A percentile compares a stretch with the other conserved stretches of the same genome.
Conservation (phyloP, 805 yeast genomes). For the Saccharomycopsis oosterbeekiorum region DNA sequence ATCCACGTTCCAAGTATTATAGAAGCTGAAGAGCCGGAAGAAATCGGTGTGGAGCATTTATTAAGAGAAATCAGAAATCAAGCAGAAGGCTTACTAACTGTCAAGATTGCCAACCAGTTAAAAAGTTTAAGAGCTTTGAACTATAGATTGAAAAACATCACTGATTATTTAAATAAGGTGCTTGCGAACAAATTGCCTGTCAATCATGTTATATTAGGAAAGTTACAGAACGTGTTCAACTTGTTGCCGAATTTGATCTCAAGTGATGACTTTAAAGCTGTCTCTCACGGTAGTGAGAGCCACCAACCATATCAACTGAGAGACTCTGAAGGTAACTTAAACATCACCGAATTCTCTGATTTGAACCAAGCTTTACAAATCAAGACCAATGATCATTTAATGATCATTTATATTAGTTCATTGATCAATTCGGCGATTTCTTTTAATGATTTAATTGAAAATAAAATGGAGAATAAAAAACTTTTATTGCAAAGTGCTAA, state of each 20-base stretch:
- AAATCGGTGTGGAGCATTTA: constrained; percentile 95
- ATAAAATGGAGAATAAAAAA: constrained; percentile 77
- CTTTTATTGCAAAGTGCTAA: constrained; percentile 12
- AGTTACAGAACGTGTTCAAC: constrained; percentile 90
- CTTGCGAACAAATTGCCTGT: constrained; percentile 65
- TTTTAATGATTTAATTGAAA: constrained; percentile 92
- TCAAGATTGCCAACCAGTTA: constrained; percentile 80
- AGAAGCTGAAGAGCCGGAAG: constrained; percentile 98
- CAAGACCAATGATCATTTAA: constrained; percentile 91
- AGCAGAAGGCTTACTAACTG: constrained; percentile 87
- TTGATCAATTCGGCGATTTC: constrained; percentile 91
- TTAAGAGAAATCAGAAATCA: constrained; percentile 92
- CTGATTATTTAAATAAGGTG: constrained; percentile 67
- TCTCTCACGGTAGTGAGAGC: background rate
- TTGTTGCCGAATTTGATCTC: constrained; percentile 67
- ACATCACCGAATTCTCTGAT: constrained; percentile 16
- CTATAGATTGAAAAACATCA: constrained; percentile 68
- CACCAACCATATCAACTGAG: constrained; percentile 8
- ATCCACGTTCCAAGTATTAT: constrained; percentile 86
- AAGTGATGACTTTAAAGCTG: constrained; percentile 15
- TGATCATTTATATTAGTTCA: constrained; percentile 85
- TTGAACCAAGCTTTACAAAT: constrained; percentile 75
- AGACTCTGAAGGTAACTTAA: constrained; percentile 17
- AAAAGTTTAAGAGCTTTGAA: constrained; percentile 81
- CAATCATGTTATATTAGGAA: constrained; percentile 83